These are phyloP conservation scores for Solanum boliviense DNA, from an alignment of 257 asterid genomes.

Conservation along the genomic window DNA sequence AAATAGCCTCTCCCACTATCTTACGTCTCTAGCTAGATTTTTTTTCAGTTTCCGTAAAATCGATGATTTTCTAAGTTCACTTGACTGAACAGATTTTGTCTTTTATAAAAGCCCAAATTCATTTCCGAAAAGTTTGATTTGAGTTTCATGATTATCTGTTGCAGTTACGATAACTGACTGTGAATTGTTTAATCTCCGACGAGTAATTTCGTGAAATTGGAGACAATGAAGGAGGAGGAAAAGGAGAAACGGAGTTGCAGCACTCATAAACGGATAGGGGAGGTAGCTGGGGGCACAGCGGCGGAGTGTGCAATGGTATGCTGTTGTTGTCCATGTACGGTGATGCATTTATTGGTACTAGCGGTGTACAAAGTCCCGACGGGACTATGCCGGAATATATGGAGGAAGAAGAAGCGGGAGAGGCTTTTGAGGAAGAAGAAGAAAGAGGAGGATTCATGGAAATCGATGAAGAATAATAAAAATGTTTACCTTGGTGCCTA, in stretches of 20 bases:
- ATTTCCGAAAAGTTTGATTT: neutral
- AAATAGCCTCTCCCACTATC: neutral
- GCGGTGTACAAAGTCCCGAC: constrained; percentile 67
- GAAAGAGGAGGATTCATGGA: neutral
- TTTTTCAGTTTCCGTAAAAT: neutral
- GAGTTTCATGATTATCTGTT: neutral
- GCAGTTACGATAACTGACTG: neutral
- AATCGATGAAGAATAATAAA: neutral
- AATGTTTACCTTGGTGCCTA: neutral
- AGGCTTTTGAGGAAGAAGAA: constrained; percentile 25
- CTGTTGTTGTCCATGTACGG: constrained; percentile 72
- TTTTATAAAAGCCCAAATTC: neutral
- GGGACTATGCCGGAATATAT: constrained; percentile 57
- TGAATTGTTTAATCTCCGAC: neutral
- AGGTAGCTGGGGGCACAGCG: constrained; percentile 69
- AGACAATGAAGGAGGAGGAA: neutral
- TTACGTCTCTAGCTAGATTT: neutral
- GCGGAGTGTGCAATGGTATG: constrained; percentile 85
- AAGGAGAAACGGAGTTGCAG: constrained; percentile 2
- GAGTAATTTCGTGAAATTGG: neutral
- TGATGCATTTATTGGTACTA: constrained; percentile 41
- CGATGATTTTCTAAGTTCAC: neutral
- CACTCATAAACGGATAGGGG: constrained; percentile 32
- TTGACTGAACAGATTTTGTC: neutral
- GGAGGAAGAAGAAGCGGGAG: constrained; percentile 23